Percentiles rank a stretch among this genome's conserved stretches.
Conservation (phyloP, 2,329 filamentous ascomycete species). For the Nothophaeocryptopus gaeumannii region DNA sequence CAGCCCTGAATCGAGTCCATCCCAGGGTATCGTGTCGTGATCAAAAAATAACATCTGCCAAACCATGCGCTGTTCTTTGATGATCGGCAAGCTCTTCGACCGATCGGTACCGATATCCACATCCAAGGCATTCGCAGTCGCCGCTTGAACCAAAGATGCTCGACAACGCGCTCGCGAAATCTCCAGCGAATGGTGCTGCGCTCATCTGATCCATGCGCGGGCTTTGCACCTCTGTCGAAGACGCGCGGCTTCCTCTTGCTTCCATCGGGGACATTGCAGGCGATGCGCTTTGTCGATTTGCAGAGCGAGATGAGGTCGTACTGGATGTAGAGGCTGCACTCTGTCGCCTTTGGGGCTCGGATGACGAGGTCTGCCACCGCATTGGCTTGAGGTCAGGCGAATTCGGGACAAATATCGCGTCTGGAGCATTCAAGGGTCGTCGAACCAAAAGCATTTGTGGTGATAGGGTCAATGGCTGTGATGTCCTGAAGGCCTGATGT, state of each 20-base stretch:
- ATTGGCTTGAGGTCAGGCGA: conserved; percentile 6
- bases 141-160: conserved; percentile 11
- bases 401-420: not conserved
- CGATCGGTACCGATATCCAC: conserved; percentile 24
- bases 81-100: conserved; percentile 25
- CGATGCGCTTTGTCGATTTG: conserved; percentile 9
- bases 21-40: not conserved
- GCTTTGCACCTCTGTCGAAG: conserved; percentile 4
- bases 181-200: conserved; percentile 9
- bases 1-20: too few species aligned
- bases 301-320: conserved; percentile 4
- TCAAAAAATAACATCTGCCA: conserved; percentile 25
- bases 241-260: conserved; percentile 11
- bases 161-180: conserved; percentile 7
- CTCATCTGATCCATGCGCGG: conserved; percentile 8
- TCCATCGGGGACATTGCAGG: conserved; percentile 5
- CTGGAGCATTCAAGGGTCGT: not conserved
- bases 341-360: conserved; percentile 4
- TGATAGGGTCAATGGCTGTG: conserved; percentile 9
- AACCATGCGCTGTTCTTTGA: conserved; percentile 21
- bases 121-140: conserved; percentile 25
- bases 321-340: conserved; percentile 12
- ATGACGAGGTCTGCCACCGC: conserved; percentile 1
- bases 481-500: not conserved
- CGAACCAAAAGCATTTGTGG: conserved; percentile 10